Conservation (phyloP, 768 basidiomycete genomes). For the Suillus discolor region DNA sequence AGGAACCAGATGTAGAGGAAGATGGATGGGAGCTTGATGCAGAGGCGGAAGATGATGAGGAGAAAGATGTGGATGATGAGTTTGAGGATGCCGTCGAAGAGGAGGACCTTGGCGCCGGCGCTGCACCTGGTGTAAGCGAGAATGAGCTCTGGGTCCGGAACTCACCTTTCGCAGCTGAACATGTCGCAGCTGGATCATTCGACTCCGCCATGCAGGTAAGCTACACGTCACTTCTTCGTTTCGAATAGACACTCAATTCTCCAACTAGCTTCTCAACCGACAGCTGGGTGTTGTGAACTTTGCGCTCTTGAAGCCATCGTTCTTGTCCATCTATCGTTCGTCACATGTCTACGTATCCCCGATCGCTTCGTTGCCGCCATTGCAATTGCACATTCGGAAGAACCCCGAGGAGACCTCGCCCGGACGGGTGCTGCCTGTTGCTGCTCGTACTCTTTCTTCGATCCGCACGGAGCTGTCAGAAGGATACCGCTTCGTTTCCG, state of each 20-base stretch:
- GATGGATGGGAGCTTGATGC: slow-evolving; percentile 90
- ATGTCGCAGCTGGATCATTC: slow-evolving; percentile 94
- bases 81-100: slow-evolving; percentile 51
- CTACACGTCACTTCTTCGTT: slow-evolving; percentile 3
- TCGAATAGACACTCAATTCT: not conserved
- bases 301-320: slow-evolving; percentile 79
- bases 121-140: slow-evolving; percentile 83
- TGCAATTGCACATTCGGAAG: slow-evolving; percentile 86
- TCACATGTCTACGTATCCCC: slow-evolving; percentile 89
- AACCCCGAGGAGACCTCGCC: slow-evolving; percentile 78
- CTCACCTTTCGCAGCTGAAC: slow-evolving; percentile 93
- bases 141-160: slow-evolving; percentile 92
- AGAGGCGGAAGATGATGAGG: slow-evolving; percentile 64
- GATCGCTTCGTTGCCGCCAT: slow-evolving; percentile 84
- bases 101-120: slow-evolving; percentile 75
- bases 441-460: slow-evolving; percentile 67
- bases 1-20: slow-evolving; percentile 72
- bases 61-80: slow-evolving; percentile 49
- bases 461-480: slow-evolving; percentile 81
- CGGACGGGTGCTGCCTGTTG: slow-evolving; percentile 78
- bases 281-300: slow-evolving; percentile 95
- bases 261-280: slow-evolving; percentile 76
- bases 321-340: slow-evolving; percentile 85
- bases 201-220: slow-evolving; percentile 96
- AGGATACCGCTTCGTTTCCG: slow-evolving; percentile 82